Conservation (phyloP, 495 filamentous ascomycete species). For the Penicillium malachiteum region DNA sequence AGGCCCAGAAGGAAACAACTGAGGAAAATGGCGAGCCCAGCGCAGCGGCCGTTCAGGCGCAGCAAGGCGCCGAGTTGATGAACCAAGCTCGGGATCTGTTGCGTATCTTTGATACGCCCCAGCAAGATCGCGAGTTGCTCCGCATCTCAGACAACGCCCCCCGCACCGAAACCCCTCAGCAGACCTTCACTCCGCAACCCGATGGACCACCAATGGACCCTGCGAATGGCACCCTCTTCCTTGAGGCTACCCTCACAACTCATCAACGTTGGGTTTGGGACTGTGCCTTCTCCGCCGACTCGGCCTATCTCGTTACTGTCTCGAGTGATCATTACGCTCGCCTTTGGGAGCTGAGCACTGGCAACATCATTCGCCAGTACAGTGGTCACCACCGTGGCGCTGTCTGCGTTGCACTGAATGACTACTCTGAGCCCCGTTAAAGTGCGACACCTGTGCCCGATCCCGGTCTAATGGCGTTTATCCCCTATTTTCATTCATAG, state of each 20-base stretch:
- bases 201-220: conserved; percentile 49
- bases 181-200: conserved; percentile 39
- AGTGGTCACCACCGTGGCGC: conserved; percentile 95
- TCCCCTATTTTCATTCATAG: conserved; percentile 11
- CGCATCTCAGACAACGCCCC: conserved; percentile 26
- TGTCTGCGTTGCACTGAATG: conserved; percentile 95
- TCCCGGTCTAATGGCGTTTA: not conserved
- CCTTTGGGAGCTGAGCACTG: conserved; percentile 85
- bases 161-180: conserved; percentile 32
- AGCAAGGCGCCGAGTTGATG: conserved; percentile 4
- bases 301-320: conserved; percentile 95
- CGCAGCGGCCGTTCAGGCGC: conserved; percentile 16
- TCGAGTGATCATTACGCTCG: conserved; percentile 96
- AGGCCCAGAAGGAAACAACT: conserved; percentile 13
- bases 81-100: conserved; percentile 22
- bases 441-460: not conserved
- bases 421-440: conserved; percentile 77
- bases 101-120: conserved; percentile 25
- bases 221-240: conserved; percentile 58
- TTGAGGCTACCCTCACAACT: conserved; percentile 86
- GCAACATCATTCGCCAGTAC: conserved; percentile 93
- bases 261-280: conserved; percentile 99
- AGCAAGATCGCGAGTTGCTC: conserved; percentile 23
- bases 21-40: conserved; percentile 15
- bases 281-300: conserved; percentile 96